Conservation (phyloP, 148 eudicot species). For the Limonium bicolor region DNA sequence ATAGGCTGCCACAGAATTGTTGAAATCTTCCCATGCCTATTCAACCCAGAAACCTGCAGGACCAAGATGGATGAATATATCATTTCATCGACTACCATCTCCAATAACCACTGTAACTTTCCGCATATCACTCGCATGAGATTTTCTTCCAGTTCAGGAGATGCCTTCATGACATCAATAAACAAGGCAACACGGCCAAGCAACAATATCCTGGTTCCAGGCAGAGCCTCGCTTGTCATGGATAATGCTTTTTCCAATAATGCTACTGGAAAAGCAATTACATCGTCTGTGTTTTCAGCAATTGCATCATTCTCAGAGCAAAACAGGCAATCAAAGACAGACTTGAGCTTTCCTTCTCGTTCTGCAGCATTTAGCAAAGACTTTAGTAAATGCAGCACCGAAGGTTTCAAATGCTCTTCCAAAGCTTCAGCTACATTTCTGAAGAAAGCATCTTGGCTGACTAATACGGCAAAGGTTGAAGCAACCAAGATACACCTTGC, state of each 20-base stretch:
- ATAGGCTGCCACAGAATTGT: conserved; percentile 43
- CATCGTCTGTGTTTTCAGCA: conserved; percentile 10
- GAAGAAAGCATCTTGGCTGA: conserved; percentile 32
- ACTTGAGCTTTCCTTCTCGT: conserved; percentile 35
- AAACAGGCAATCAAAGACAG: conserved; percentile 62
- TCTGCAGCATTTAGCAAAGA: conserved; percentile 60
- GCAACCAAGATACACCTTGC: conserved; percentile 38
- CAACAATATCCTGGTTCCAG: conserved; percentile 21
- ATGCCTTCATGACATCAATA: conserved; percentile 49
- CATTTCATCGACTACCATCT: conserved; percentile 36
- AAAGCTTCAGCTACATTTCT: conserved; percentile 48
- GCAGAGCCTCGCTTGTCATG: conserved; percentile 30
- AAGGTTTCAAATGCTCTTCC: conserved; percentile 68
- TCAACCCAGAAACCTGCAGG: conserved; percentile 30
- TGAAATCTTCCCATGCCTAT: conserved; percentile 32
- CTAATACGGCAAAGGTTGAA: conserved; percentile 40
- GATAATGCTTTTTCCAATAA: conserved; percentile 21
- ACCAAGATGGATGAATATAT: conserved; percentile 44
- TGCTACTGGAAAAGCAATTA: conserved; percentile 8
- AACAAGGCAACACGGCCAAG: conserved; percentile 46
- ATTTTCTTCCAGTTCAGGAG: conserved; percentile 49
- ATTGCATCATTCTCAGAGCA: conserved; percentile 13
- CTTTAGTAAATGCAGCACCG: conserved; percentile 58
- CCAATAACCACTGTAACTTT: conserved; percentile 62
- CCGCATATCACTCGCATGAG: conserved; percentile 33